Percentiles rank a stretch among this genome's conserved stretches.
phyloP scores from a whole-genome alignment of 2,329 filamentous ascomycete species.

The Verticillium tricorpus region DNA sequence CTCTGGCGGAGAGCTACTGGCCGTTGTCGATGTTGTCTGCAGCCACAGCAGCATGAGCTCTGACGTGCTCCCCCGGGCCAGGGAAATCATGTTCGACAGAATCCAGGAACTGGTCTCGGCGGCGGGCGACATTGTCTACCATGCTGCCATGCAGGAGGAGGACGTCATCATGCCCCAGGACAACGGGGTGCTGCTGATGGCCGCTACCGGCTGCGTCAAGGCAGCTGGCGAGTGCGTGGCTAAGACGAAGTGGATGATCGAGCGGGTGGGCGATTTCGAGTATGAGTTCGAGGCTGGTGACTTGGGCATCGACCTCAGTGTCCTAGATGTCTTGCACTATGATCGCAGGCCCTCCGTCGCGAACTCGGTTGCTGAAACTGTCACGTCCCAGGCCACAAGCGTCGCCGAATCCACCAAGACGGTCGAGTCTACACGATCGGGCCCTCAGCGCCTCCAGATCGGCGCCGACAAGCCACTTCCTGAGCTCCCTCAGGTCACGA shows the following conservation, averaged over 20 bases:
- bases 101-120: constrained; percentile 77
- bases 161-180: constrained; percentile 78
- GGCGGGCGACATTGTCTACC: constrained; percentile 72
- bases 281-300: constrained; percentile 62
- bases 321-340: constrained; percentile 39
- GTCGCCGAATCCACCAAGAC: constrained; percentile 33
- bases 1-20: constrained; percentile 74
- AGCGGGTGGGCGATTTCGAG: constrained; percentile 87
- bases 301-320: constrained; percentile 51
- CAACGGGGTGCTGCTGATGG: constrained; percentile 68
- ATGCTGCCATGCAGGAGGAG: constrained; percentile 64
- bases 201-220: constrained; percentile 83
- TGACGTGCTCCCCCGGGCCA: constrained; percentile 62
- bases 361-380: constrained; percentile 25
- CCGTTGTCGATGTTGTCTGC: constrained; percentile 77
- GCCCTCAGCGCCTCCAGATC: constrained; percentile 32
- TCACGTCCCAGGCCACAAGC: constrained; percentile 30
- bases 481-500: constrained; percentile 54
- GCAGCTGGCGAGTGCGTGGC: constrained; percentile 88
- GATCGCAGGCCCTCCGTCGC: constrained; percentile 20
- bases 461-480: constrained; percentile 64
- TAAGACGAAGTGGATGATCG: constrained; percentile 79
- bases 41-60: constrained; percentile 68
- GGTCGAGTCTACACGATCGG: constrained; percentile 22
- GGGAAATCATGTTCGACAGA: constrained; percentile 71